phyloP scores from a whole-genome alignment of 1,284 basidiomycete species.

The Heterobasidion parviporum region DNA sequence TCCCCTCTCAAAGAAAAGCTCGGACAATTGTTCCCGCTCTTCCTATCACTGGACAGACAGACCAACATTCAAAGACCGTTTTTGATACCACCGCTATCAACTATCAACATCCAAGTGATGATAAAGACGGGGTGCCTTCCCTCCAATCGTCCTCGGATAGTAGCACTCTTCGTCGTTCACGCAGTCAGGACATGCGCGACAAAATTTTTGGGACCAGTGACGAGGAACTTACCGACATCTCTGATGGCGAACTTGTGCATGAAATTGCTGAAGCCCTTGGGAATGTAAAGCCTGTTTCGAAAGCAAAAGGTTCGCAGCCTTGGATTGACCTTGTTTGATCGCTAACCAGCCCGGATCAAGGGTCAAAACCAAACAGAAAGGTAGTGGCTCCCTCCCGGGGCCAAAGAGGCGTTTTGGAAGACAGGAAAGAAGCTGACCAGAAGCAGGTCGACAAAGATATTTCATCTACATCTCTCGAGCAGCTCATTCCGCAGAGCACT shows the following conservation, averaged over 20 bases:
- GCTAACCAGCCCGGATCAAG: too few relatives aligned
- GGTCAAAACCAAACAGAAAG: too few relatives aligned
- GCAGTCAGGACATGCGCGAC: conserved; percentile 16
- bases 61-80: not conserved
- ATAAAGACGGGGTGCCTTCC: not conserved
- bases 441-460: not conserved
- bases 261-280: not conserved
- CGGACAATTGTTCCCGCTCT: not conserved
- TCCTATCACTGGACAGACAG: not conserved
- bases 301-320: not conserved
- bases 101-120: not conserved
- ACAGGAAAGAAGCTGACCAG: not conserved
- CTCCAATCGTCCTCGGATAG: not conserved
- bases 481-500: not conserved
- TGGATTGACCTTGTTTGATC: not conserved
- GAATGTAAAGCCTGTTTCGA: not conserved
- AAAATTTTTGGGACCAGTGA: conserved; percentile 20
- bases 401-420: not conserved
- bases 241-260: conserved; percentile 2
- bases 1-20: too few relatives aligned
- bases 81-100: not conserved
- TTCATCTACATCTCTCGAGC: not conserved
- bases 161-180: conserved; percentile 7
- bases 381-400: too few relatives aligned
- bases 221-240: conserved; percentile 23